Percentiles rank a stretch among this genome's conserved stretches.
Conservation (phyloP, 2,329 filamentous ascomycete species). For the Venturia asperata region DNA sequence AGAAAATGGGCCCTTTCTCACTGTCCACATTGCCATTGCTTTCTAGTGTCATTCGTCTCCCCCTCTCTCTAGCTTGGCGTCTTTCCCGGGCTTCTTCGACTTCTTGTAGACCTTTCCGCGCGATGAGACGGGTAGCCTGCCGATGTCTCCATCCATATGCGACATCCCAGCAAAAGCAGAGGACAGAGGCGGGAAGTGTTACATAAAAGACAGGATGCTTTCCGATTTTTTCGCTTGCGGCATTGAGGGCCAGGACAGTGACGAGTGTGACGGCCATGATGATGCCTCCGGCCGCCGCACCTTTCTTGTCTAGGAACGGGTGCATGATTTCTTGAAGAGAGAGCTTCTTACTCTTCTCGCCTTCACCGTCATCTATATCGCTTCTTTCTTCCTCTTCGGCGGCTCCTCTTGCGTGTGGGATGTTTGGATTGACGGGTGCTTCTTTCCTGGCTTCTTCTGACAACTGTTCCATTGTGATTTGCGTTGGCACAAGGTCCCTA, state of each 20-base stretch:
- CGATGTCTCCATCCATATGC: conserved; percentile 56
- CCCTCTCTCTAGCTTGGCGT: conserved; percentile 32
- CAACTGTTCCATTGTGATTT: conserved; percentile 62
- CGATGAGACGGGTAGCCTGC: conserved; percentile 56
- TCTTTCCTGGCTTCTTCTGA: conserved; percentile 45
- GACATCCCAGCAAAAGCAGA: conserved; percentile 65
- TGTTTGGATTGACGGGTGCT: conserved; percentile 62
- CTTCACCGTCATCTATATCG: conserved; percentile 32
- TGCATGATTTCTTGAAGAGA: conserved; percentile 69
- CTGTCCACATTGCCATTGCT: neutral
- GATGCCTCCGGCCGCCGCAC: conserved; percentile 56
- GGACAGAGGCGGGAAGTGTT: conserved; percentile 58
- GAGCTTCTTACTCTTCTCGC: conserved; percentile 48
- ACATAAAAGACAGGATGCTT: conserved; percentile 59
- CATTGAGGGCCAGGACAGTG: conserved; percentile 59
- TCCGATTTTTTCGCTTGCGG: conserved; percentile 44
- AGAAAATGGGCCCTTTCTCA: neutral
- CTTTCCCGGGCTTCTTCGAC: conserved; percentile 40
- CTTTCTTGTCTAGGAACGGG: conserved; percentile 61
- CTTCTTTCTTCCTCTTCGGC: conserved; percentile 44
- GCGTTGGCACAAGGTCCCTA: conserved; percentile 55
- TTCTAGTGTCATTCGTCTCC: conserved; percentile 19
- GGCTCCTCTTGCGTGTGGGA: conserved; percentile 55
- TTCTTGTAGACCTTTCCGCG: conserved; percentile 48
- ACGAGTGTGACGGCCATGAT: conserved; percentile 63